A percentile compares a stretch with the other conserved stretches of the same genome.
Conservation (phyloP, 2,329 filamentous ascomycete genomes). For the Coleophoma cylindrospora region DNA sequence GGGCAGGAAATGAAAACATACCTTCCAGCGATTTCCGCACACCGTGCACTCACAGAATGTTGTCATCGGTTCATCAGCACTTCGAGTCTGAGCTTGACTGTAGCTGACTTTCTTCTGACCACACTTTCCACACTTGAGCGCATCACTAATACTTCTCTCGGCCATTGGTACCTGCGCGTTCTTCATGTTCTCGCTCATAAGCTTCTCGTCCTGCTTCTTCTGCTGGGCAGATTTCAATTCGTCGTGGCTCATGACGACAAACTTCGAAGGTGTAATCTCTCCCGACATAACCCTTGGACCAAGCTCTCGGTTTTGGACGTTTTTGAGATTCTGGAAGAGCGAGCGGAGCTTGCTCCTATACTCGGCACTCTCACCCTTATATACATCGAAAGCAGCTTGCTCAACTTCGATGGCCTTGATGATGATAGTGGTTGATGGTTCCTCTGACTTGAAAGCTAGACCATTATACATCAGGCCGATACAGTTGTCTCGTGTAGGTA, state of each 20-base stretch:
- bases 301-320: slow-evolving; percentile 77
- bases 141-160: slow-evolving; percentile 85
- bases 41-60: slow-evolving; percentile 69
- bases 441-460: slow-evolving; percentile 65
- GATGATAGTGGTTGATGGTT: slow-evolving; percentile 67
- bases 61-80: slow-evolving; percentile 90
- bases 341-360: slow-evolving; percentile 90
- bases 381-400: slow-evolving; percentile 64
- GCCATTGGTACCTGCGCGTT: slow-evolving; percentile 91
- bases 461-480: slow-evolving; percentile 94
- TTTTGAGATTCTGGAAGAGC: slow-evolving; percentile 92
- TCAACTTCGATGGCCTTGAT: slow-evolving; percentile 79
- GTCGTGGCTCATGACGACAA: slow-evolving; percentile 83
- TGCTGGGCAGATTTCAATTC: slow-evolving; percentile 87
- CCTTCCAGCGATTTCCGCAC: slow-evolving; percentile 70
- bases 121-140: slow-evolving; percentile 86
- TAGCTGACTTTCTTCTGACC: slow-evolving; percentile 93
- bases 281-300: slow-evolving; percentile 71
- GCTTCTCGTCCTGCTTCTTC: slow-evolving; percentile 66
- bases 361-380: slow-evolving; percentile 64
- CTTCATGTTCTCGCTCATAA: slow-evolving; percentile 92
- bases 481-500: slow-evolving; percentile 72
- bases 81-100: slow-evolving; percentile 90
- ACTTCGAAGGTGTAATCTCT: slow-evolving; percentile 64
- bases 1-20: slow-evolving; percentile 30